These are phyloP conservation scores for Hyphopichia pseudoburtonii DNA, from an alignment of 1,139 yeast genomes.

Conservation along the genomic window DNA sequence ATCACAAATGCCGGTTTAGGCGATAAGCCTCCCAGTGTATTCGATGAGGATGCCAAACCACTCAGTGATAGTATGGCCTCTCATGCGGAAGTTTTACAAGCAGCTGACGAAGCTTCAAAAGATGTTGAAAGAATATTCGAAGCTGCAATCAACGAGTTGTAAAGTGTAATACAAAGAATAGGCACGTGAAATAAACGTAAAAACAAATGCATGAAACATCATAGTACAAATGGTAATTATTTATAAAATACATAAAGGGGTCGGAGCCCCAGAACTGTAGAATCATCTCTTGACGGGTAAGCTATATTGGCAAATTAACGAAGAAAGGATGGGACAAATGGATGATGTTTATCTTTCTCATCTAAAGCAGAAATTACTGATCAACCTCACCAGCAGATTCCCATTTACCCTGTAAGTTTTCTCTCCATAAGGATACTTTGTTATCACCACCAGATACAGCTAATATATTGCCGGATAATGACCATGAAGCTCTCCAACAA, in stretches of 20 bases:
- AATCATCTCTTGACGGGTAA: too few relatives aligned
- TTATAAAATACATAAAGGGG: too few relatives aligned
- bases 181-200: not conserved
- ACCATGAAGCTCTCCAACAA: conserved; percentile 98
- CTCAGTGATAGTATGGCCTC: conserved; percentile 79
- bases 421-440: conserved; percentile 95
- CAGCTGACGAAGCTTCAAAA: conserved; percentile 74
- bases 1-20: conserved; percentile 83
- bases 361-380: too few relatives aligned
- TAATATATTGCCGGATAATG: conserved; percentile 88
- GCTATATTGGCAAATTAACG: too few relatives aligned
- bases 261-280: too few relatives aligned
- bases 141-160: conserved; percentile 55
- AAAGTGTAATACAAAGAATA: conserved; percentile 5
- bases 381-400: conserved; percentile 94
- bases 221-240: too few relatives aligned
- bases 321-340: too few relatives aligned
- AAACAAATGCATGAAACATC: too few relatives aligned
- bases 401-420: conserved; percentile 91
- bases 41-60: conserved; percentile 52
- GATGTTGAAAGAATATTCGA: conserved; percentile 76
- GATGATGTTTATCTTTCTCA: too few relatives aligned
- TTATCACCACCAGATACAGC: conserved; percentile 97
- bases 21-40: conserved; percentile 74
- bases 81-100: conserved; percentile 85